Conservation (phyloP, 495 filamentous ascomycete genomes). For the Podospora pseudocomata region DNA sequence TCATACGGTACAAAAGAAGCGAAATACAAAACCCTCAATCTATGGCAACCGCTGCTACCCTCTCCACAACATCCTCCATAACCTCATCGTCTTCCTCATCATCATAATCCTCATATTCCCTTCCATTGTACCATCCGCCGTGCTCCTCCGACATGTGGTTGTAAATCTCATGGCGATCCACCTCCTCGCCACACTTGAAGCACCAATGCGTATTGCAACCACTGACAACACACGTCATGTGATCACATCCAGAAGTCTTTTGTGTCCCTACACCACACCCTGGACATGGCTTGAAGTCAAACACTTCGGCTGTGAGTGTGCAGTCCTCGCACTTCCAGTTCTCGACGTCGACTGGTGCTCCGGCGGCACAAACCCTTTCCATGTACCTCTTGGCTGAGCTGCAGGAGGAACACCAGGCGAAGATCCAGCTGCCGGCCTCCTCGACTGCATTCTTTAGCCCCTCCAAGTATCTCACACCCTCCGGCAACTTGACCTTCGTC, state of each 20-base stretch:
- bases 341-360: constrained; percentile 6
- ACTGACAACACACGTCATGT: constrained; percentile 11
- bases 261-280: constrained; percentile 17
- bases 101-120: neutral
- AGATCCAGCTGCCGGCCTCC: constrained; percentile 39
- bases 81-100: constrained; percentile 1
- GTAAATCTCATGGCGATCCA: constrained; percentile 11
- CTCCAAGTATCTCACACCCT: constrained; percentile 16
- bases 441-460: constrained; percentile 29
- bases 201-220: constrained; percentile 20
- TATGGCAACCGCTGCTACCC: neutral
- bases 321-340: constrained; percentile 20
- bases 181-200: constrained; percentile 12
- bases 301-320: neutral
- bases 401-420: constrained; percentile 41
- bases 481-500: constrained; percentile 22
- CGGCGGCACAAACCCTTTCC: constrained; percentile 16
- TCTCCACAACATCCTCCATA: neutral
- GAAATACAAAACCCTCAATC: neutral
- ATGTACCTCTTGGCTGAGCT: constrained; percentile 32
- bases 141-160: constrained; percentile 15
- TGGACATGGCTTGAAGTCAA: constrained; percentile 16
- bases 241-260: constrained; percentile 18
- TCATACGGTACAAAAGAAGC: neutral
- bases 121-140: constrained; percentile 11